Base-by-base conservation (phyloP, 1,284 basidiomycete species). In the Bjerkandera adusta region DNA sequence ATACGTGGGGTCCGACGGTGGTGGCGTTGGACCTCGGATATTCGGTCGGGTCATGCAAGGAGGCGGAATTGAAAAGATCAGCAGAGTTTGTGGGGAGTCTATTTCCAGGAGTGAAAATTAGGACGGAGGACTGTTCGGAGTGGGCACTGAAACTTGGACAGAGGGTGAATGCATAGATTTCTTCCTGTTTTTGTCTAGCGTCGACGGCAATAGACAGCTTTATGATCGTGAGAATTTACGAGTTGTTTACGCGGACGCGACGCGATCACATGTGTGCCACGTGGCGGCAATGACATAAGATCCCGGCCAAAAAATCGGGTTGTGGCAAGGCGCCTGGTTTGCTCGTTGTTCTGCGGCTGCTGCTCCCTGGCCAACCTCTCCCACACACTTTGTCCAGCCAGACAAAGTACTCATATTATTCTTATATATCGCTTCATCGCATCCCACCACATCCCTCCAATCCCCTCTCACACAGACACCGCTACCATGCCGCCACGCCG, bases 401-500 rank as follows among this genome's bases (percentile, higher is more conserved):
- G n/a, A n/a, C n/a, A n/a, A n/a, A n/a, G n/a, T n/a, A n/a, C 20
- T 13, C 35, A 34, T 21, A 43, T 43, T 43, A 43, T 43, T 43
- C n/a, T 32, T 43, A 43, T 43, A 21, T 43, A 43, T 34, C 29
- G n/a, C n/a, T n/a, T 24, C 5, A 15, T 25, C 40, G 13, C 22
- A 39, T 29, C 36, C 11, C 32, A 43, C 32, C 21, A n/a, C 24
- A 15, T 10, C 36, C 20, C 36, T 22, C 15, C 34, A n/a, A 10
- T 29, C 21, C 25, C 34, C 13, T 35, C 30, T 30, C 40, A 25
- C 41, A 43, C 41, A 16, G 27, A 44, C 27, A 34, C 38, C 10
- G 13, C 26, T 22, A 47, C 18, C 35, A 56, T 56, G 54, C 54
- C 51, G 49, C 54, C 54, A 26, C 48, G 79, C 55, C 73, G 79